Evolutionary conservation across 371 early-diverging fungal species (phyloP), one percentile per base, ranked within the genome.

Genomic region (Mucor irregularis): DNA sequence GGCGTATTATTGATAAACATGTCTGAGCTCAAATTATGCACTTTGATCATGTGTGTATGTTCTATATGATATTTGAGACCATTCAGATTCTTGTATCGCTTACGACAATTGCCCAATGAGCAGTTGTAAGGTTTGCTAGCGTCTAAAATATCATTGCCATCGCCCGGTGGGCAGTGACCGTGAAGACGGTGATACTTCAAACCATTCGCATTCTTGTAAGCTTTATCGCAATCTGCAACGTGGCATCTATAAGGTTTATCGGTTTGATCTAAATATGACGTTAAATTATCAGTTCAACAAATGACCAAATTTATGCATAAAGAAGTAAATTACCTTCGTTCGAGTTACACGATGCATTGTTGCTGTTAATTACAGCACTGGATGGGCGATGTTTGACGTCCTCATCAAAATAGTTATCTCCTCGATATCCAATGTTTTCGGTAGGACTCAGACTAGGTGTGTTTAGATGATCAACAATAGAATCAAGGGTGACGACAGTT

Each of bases 161-260:
- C 45, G 65, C 73, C 16, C 53, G 72, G 28, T 29, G 47, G 46
- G 68, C 81, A 84, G 59, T 95, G 93, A 6, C 87, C 88, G 56
- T 90, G 90, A 31, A 82, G 64, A 48, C 87, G 80, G 74, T 94
- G 94, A 72, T 95, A 94, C 63, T 94, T 91, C 56, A 97, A 81
- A n/a, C 97, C 98, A 63, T 95, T 97, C 19, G 92, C 83, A 74
- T 97, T 97, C 70, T 96, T 95, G 79, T 97, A 97, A 5, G 87
- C 72, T 69, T 94, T 96, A 48, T 87, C 89, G 68, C 96, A 96
- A 6, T 87, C 88, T 17, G 58, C 64, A 7, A 93, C 76, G 1
- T 84, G 71, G 67, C 97, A 97, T 26, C 82, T 73, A 72, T 87
- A 84, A 2, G 89, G 89, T 68, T 84, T 87, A 54, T 82, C 78